Evolutionary conservation across 2,329 filamentous ascomycete species (phyloP).

Genomic region (Apiospora aurea): DNA sequence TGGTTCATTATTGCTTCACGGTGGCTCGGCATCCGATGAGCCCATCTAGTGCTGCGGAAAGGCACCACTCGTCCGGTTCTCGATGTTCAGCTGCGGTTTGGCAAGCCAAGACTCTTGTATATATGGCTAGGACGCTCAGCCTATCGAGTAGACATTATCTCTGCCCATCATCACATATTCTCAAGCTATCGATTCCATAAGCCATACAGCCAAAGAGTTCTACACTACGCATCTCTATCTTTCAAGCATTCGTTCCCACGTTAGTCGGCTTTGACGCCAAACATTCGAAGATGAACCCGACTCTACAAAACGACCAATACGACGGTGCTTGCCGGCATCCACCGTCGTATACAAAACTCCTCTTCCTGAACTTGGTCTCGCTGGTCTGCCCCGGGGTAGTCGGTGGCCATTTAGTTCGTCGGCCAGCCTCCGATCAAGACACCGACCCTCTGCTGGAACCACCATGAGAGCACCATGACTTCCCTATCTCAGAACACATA

Average conservation of each 20-base stretch:
- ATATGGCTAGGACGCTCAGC: not conserved
- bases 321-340: slow-evolving; percentile 3
- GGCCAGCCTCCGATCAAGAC: not conserved
- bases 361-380: not conserved
- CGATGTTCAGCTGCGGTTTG: not conserved
- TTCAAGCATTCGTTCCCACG: no score
- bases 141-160: not conserved
- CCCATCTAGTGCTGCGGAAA: not conserved
- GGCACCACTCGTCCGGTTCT: not conserved
- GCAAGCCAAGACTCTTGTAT: not conserved
- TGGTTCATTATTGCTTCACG: slow-evolving; percentile 14
- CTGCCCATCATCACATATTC: not conserved
- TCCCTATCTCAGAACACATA: not conserved
- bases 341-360: not conserved
- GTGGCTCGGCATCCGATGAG: slow-evolving; percentile 12
- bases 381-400: not conserved
- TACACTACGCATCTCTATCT: not conserved
- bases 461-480: not conserved
- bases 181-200: not conserved
- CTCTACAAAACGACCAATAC: not conserved
- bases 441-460: not conserved
- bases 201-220: not conserved
- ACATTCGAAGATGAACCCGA: not conserved
- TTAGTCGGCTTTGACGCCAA: not conserved
- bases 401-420: not conserved